These are phyloP conservation scores for Trichoderma hamatum DNA, from an alignment of 2,329 filamentous ascomycete genomes.

Conservation along the genomic window DNA sequence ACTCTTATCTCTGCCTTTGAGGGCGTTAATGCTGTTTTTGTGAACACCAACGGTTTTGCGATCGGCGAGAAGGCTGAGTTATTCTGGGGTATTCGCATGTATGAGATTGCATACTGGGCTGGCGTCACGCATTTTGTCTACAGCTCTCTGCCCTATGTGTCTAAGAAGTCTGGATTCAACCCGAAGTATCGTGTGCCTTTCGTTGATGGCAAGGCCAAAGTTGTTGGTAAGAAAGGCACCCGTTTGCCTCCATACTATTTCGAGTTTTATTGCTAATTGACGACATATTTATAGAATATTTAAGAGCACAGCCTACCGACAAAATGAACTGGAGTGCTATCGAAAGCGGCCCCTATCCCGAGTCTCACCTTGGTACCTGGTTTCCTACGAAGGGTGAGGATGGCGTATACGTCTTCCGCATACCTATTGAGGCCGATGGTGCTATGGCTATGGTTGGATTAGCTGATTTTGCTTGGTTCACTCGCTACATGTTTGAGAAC, in stretches of 20 bases:
- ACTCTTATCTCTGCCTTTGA: constrained; percentile 20
- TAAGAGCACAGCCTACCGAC: constrained; percentile 10
- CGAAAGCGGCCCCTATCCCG: constrained; percentile 21
- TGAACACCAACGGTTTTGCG: constrained; percentile 30
- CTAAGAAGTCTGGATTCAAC: constrained; percentile 26
- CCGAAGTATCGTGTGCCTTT: constrained; percentile 26
- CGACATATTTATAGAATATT: not conserved
- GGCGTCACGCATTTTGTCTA: constrained; percentile 28
- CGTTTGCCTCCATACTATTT: not conserved
- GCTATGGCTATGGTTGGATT: constrained; percentile 20
- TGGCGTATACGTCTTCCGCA: constrained; percentile 17
- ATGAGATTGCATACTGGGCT: constrained; percentile 26
- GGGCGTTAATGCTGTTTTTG: constrained; percentile 22
- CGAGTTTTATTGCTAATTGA: not conserved
- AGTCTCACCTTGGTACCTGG: constrained; percentile 20
- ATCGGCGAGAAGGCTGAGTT: constrained; percentile 28
- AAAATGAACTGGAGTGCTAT: constrained; percentile 21
- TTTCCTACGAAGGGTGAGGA: not conserved
- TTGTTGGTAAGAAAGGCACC: constrained; percentile 14
- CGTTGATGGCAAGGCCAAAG: constrained; percentile 26
- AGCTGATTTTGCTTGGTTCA: constrained; percentile 25
- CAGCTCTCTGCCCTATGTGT: constrained; percentile 24
- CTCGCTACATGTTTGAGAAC: constrained; percentile 28
- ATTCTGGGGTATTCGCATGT: constrained; percentile 29
- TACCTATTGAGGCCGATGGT: constrained; percentile 8